phyloP scores from a whole-genome alignment of 1,284 basidiomycete species.

The Naganishia sp. region DNA sequence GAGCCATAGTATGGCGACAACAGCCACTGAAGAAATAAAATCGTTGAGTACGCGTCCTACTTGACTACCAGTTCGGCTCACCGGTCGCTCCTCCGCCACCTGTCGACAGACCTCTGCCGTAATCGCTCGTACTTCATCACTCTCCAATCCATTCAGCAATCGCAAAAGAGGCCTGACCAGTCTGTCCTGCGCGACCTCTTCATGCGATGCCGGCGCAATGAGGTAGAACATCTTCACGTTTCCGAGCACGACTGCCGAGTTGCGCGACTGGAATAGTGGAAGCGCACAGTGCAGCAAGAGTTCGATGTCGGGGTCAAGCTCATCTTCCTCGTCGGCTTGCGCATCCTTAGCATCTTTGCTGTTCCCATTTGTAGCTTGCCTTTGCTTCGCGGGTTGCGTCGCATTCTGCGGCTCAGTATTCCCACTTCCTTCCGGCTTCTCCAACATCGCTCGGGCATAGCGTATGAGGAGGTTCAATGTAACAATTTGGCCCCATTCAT shows the following conservation, averaged over 20 bases:
- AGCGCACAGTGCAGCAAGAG: slow-evolving; percentile 72
- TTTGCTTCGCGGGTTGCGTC: slow-evolving; percentile 1
- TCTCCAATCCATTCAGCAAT: slow-evolving; percentile 38
- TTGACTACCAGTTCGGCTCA: slow-evolving; percentile 51
- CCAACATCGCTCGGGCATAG: slow-evolving; percentile 82
- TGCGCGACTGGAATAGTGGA: slow-evolving; percentile 77
- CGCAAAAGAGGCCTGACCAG: slow-evolving; percentile 46
- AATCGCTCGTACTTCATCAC: slow-evolving; percentile 69
- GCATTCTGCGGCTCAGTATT: slow-evolving; percentile 4
- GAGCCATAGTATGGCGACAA: slow-evolving; percentile 64
- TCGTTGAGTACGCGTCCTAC: slow-evolving; percentile 2
- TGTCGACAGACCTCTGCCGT: slow-evolving; percentile 69
- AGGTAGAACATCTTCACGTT: slow-evolving; percentile 73
- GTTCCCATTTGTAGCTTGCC: slow-evolving; percentile 20
- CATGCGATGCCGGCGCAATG: slow-evolving; percentile 60
- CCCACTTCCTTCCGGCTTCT: slow-evolving; percentile 60
- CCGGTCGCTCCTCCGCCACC: slow-evolving; percentile 65
- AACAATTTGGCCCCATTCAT: slow-evolving; percentile 93
- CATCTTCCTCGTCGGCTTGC: slow-evolving; percentile 58
- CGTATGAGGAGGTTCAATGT: slow-evolving; percentile 74
- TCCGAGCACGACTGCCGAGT: slow-evolving; percentile 80
- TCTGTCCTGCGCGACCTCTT: slow-evolving; percentile 39
- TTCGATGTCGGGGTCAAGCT: slow-evolving; percentile 67
- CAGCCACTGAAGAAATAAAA: slow-evolving; percentile 57
- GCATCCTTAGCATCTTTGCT: slow-evolving; percentile 26